Evolutionary conservation across 768 basidiomycete genomes (phyloP).

Genomic region (Kwoniella bestiolae): DNA sequence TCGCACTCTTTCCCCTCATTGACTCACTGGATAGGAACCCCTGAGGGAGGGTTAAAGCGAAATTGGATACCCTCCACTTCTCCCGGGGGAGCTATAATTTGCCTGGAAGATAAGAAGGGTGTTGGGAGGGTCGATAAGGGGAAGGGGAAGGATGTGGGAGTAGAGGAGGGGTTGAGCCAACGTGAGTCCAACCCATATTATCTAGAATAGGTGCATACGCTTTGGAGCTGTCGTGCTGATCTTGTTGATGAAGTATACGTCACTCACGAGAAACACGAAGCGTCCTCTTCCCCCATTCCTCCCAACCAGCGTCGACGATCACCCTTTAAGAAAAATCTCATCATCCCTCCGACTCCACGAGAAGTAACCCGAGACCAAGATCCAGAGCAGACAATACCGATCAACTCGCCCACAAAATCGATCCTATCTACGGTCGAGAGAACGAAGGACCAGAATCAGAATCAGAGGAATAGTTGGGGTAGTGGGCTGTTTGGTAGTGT

Average conservation of each 20-base stretch:
- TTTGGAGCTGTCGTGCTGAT: not conserved
- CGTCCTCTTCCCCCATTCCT: not conserved
- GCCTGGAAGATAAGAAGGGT: slow-evolving; percentile 13
- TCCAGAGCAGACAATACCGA: too few relatives aligned
- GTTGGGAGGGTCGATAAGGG: slow-evolving; percentile 4
- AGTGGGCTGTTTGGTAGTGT: slow-evolving; percentile 15
- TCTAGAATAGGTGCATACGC: too few relatives aligned
- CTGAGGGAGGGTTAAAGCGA: slow-evolving; percentile 14
- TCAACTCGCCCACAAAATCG: too few relatives aligned
- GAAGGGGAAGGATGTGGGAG: slow-evolving; percentile 9
- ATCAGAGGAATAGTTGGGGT: slow-evolving; percentile 18
- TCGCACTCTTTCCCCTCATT: slow-evolving; percentile 13
- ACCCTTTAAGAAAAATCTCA: not conserved
- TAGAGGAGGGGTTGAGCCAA: slow-evolving; percentile 23
- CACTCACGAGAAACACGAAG: not conserved
- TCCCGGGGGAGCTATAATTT: not conserved
- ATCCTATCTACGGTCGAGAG: too few relatives aligned
- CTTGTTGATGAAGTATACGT: slow-evolving; percentile 1
- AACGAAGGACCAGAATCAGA: not conserved
- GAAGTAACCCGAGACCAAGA: too few relatives aligned
- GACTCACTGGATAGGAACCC: slow-evolving; percentile 12
- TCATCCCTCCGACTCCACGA: slow-evolving; percentile 2
- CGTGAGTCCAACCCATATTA: too few relatives aligned
- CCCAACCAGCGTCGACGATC: not conserved
- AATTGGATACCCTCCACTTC: slow-evolving; percentile 14